Base-by-base conservation (phyloP, 2,329 filamentous ascomycete genomes). In the Venturia asperata region DNA sequence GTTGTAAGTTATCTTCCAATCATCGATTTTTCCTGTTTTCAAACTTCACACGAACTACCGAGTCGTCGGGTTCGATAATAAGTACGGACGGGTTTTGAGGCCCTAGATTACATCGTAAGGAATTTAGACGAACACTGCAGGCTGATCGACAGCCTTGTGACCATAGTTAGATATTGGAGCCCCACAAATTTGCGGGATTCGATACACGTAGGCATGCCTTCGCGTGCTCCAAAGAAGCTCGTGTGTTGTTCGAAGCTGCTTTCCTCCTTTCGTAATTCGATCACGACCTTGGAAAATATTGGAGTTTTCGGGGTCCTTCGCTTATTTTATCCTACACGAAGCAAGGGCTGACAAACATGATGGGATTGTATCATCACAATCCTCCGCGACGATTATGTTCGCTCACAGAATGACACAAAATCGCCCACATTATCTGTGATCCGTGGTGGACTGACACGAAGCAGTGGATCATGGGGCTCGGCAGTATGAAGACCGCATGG, bases 401-500 rank as follows among this genome's bases (percentile, higher is more conserved):
- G 19, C 21, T 11, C 21, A 27, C 1, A 52, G 24, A 21, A 27
- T 15, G 21, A 52, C 5, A 5, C 3, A 9, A n/a, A 1, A 9
- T 21, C 11, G 9, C 21, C 5, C 21, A 24, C 19, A 52, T 10
- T 17, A 52, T 15, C 21, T 11, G 47, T n/a, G 21, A 37, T 34
- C 1, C 52, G 15, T 58, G 27, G 37, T 15, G 13, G 27, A 37
- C 52, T 58, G 52, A 58, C 52, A 30, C 7, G 4, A 37, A 17
- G 42, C 70, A 92, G 90, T 86, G 90, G 78, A 82, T 95, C 71
- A 91, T 91, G 87, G 91, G 91, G 68, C 82, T 95, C 3, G 90
- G 87, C 45, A 86, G 87, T 65, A 81, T 81, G 71, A 84, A 81
- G 73, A 81, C 84, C 55, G 82, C 86, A 65, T 95, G 90, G 89